Evolutionary conservation across 2,329 filamentous ascomycete species (phyloP).

Genomic region (Epichloe hybrida): DNA sequence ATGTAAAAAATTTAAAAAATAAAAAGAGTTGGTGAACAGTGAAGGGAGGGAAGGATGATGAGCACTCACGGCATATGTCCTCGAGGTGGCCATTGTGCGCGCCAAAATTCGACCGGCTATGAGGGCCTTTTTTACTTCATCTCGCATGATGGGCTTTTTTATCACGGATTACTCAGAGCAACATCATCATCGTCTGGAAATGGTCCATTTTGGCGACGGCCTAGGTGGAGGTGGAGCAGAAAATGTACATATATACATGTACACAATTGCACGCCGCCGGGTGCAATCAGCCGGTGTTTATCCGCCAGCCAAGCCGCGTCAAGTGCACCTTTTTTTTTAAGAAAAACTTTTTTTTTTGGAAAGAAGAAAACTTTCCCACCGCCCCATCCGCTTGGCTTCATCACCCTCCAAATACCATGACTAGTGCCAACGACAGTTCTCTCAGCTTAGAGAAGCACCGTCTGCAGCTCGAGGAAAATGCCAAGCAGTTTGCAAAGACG

Average conservation of each 20-base stretch:
- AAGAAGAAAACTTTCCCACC: not conserved
- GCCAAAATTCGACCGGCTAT: conserved; percentile 7
- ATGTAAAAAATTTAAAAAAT: too few species aligned
- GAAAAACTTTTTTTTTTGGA: not conserved
- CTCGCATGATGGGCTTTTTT: not conserved
- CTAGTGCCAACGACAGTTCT: conserved; percentile 35
- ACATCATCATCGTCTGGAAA: too few species aligned
- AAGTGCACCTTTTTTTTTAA: not conserved
- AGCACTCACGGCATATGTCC: conserved; percentile 22
- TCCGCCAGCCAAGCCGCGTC: conserved; percentile 6
- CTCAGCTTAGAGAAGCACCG: conserved; percentile 63
- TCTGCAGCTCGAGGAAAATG: conserved; percentile 59
- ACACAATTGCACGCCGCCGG: too few species aligned
- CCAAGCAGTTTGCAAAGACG: conserved; percentile 55
- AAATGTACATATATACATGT: too few species aligned
- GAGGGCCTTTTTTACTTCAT: not conserved
- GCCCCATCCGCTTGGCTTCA: not conserved
- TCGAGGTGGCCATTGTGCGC: conserved; percentile 17
- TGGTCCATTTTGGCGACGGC: too few species aligned
- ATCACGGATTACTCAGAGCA: too few species aligned
- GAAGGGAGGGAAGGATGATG: not conserved
- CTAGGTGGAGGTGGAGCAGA: too few species aligned
- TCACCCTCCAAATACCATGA: conserved; percentile 18
- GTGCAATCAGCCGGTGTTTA: conserved; percentile 13
- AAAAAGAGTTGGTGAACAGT: not conserved